Evolutionary conservation across 345 rosid genomes (phyloP).

Genomic region (Rubroshorea leprosula): DNA sequence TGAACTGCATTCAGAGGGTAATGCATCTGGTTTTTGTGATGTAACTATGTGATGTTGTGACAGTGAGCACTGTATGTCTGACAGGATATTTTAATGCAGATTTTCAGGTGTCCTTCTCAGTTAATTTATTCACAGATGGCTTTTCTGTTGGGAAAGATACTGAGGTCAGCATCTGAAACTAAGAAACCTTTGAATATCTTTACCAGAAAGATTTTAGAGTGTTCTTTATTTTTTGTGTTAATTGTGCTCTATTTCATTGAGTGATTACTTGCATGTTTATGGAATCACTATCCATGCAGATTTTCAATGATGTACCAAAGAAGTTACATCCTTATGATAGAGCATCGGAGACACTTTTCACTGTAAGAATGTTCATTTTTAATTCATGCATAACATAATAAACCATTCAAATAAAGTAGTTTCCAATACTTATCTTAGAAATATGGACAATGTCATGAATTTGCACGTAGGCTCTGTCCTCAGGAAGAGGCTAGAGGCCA

Average conservation of each 20-base stretch:
- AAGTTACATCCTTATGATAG: conserved; percentile 21
- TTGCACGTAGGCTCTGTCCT: too few relatives aligned
- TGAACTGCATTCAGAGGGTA: conserved; percentile 16
- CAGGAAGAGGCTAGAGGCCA: too few relatives aligned
- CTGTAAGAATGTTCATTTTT: conserved; percentile 16
- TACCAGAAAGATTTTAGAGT: not conserved
- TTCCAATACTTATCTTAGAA: too few relatives aligned
- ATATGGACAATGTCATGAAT: too few relatives aligned
- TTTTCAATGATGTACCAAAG: conserved; percentile 11
- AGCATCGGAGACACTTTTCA: conserved; percentile 17
- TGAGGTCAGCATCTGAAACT: conserved; percentile 17
- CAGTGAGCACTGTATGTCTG: not conserved
- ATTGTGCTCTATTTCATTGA: not conserved
- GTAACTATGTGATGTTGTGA: not conserved
- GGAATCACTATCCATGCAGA: conserved; percentile 5
- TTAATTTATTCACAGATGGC: conserved; percentile 24
- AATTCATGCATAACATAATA: not conserved
- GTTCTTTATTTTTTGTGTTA: not conserved
- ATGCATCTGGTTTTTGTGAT: conserved; percentile 3
- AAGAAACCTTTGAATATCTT: not conserved
- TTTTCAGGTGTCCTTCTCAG: conserved; percentile 19
- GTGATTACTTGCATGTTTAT: not conserved
- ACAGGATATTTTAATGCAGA: conserved; percentile 15
- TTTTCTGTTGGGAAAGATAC: conserved; percentile 23
- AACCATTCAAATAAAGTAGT: too few relatives aligned